Base-by-base conservation (phyloP, 2,329 filamentous ascomycete genomes). In the Alternaria arborescens region DNA sequence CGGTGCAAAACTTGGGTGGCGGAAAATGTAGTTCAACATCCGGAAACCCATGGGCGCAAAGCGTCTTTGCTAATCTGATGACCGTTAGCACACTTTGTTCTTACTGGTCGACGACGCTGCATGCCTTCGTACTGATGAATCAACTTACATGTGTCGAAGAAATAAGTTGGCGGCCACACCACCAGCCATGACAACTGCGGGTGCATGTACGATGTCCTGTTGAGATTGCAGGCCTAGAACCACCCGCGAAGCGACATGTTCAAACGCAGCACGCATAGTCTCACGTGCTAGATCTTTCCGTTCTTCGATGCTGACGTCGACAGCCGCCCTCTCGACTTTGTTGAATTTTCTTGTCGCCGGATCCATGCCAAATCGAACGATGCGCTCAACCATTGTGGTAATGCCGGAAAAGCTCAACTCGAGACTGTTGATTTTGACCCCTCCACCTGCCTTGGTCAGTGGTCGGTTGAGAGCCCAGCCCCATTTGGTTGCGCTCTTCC, bases 91-190 rank as follows among this genome's bases (percentile, higher is more conserved):
- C 44, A 18, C 42, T 63, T 44, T 61, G 47, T 41, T 20, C 7
- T 48, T 26, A 36, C 12, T 44, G 32, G 12, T 41, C 52, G 30
- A 41, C 0, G 16, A 12, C 5, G 4, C 8, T 28, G 6, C 26
- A 8, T 54, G 26, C n/a, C 3, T 14, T 32, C 2, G 40, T 12
- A 30, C 20, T 44, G 18, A 32, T 16, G 26, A 57, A 30, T 66
- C 20, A 63, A 54, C 72, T 61, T 64, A 74, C 53, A 98, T 85
- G 70, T 89, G 85, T 76, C 89, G 86, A 42, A 99, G 82, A 76
- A 91, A 97, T 52, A 80, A 79, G 78, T 97, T 98, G 52, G 91
- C 90, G 8, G 94, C 95, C 7, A 99, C 95, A 24, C 95, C 95
- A 30, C 95, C 95, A 40, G 93, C 91, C 4, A 98, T 85, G 10